Evolutionary conservation across 768 basidiomycete species (phyloP), one percentile per base, ranked within the genome.

Genomic region (Termitomyces sp.): DNA sequence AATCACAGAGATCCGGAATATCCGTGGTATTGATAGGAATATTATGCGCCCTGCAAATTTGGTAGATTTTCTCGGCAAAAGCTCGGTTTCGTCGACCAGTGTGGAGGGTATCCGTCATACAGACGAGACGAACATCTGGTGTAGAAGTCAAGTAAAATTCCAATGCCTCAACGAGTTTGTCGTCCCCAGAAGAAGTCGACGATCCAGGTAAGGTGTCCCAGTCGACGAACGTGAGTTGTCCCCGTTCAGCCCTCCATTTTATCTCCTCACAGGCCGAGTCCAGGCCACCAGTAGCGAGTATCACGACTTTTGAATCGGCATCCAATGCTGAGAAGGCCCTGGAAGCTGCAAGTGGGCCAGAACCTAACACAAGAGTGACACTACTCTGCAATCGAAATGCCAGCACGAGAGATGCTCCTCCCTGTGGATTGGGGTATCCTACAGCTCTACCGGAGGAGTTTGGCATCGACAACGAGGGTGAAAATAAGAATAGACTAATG

Each of bases 11-110:
- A 14, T 83, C 77, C 1, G 91, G 89, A 65, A 88, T 82, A 69
- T 98, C 96, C 1, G 94, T 84, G n/a, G 88, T 80, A 65, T 95
- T 98, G 61, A 94, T 77, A 1, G 85, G 88, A 55, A 96, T 84
- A 53, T 82, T 79, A 27, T 80, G 78, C 1, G 72, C 58, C 34
- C 69, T 74, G 63, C 88, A 89, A 2, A 84, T 65, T 16, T 67
- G 63, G 53, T 84, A 80, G 37, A 97, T 77, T 6, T 73, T 70
- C 43, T 73, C 70, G 1, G 90, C 89, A 2, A 89, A 88, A 2
- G 65, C 65, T 34, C 70, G 72, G 9, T 67, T 74, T 11, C 85
- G 81, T 44, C 74, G 75, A 23, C 69, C 64, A 0, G 72, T 64
- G 19, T 81, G 72, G 8, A 89, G 65, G 0, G 92, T 96, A 64